Percentiles rank a stretch among this genome's conserved stretches.
Evolutionary conservation across 2,329 filamentous ascomycete species (phyloP).

Genomic region (Amylocarpus encephaloides): DNA sequence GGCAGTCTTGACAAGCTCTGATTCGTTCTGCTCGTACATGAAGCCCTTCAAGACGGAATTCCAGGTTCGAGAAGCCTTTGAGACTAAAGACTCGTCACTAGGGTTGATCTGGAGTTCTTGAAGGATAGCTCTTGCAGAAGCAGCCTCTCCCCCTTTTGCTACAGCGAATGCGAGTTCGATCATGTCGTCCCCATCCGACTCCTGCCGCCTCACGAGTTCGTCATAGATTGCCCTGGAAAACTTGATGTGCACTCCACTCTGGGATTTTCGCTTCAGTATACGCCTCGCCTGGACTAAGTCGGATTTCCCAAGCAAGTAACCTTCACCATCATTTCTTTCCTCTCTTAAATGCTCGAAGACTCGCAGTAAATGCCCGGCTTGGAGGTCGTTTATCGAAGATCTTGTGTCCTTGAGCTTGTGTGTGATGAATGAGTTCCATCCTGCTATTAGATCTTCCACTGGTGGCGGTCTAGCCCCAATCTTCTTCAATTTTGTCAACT

Average conservation of each 20-base stretch:
- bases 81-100: neutral
- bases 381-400: slow-evolving; percentile 54
- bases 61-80: slow-evolving; percentile 1
- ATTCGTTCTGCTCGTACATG: slow-evolving; percentile 50
- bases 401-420: slow-evolving; percentile 41
- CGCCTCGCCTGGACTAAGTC: slow-evolving; percentile 16
- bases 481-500: slow-evolving; percentile 56
- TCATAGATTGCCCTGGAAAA: slow-evolving; percentile 23
- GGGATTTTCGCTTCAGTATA: slow-evolving; percentile 19
- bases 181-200: neutral
- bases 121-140: slow-evolving; percentile 19
- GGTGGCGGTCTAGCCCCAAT: slow-evolving; percentile 60
- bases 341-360: slow-evolving; percentile 56
- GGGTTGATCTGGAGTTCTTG: slow-evolving; percentile 31
- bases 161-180: too few species aligned
- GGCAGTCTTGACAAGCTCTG: slow-evolving; percentile 51
- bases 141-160: slow-evolving; percentile 18
- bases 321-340: slow-evolving; percentile 15
- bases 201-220: slow-evolving; percentile 10
- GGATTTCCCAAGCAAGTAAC: slow-evolving; percentile 8
- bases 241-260: slow-evolving; percentile 14
- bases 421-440: slow-evolving; percentile 58
- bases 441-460: slow-evolving; percentile 54
- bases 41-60: slow-evolving; percentile 53
- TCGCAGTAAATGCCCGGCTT: slow-evolving; percentile 53